Conservation (phyloP, 495 filamentous ascomycete genomes). For the Staphylotrichum longicolle region DNA sequence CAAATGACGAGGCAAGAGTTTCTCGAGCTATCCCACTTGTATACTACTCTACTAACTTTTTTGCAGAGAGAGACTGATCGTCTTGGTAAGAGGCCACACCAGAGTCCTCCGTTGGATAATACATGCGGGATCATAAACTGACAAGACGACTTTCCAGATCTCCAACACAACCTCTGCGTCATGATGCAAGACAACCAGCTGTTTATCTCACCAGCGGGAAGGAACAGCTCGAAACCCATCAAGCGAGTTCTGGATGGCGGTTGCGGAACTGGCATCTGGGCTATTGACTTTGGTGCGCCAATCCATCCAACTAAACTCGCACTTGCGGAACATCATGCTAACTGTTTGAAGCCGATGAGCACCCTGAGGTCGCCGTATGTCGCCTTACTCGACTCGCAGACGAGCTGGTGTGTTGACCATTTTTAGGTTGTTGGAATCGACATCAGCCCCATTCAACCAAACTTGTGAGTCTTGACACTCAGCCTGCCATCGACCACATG, state of each 20-base stretch:
- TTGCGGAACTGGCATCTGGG: conserved; percentile 50
- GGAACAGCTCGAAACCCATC: conserved; percentile 1
- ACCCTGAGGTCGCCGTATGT: conserved; percentile 14
- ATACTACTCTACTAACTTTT: not conserved
- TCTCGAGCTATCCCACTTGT: not conserved
- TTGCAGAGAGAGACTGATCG: conserved; percentile 1
- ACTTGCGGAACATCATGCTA: too few relatives aligned
- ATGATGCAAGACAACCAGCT: conserved; percentile 15
- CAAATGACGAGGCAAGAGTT: conserved; percentile 6
- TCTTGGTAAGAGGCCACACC: not conserved
- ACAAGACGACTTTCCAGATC: conserved; percentile 1
- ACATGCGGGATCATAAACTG: too few relatives aligned
- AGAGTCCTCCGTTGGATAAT: too few relatives aligned
- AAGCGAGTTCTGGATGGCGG: conserved; percentile 55
- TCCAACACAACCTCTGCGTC: conserved; percentile 21
- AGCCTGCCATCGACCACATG: too few relatives aligned
- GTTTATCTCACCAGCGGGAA: conserved; percentile 3
- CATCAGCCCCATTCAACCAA: conserved; percentile 32
- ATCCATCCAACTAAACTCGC: too few relatives aligned
- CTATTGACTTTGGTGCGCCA: conserved; percentile 47
- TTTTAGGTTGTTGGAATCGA: conserved; percentile 53
- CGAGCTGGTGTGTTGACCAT: too few relatives aligned
- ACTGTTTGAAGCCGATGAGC: conserved; percentile 3
- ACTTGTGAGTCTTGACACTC: conserved; percentile 20
- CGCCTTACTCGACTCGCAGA: too few relatives aligned